These are phyloP conservation scores for Fusarium pilosicola DNA, from an alignment of 2,329 filamentous ascomycete genomes.

Conservation along the genomic window DNA sequence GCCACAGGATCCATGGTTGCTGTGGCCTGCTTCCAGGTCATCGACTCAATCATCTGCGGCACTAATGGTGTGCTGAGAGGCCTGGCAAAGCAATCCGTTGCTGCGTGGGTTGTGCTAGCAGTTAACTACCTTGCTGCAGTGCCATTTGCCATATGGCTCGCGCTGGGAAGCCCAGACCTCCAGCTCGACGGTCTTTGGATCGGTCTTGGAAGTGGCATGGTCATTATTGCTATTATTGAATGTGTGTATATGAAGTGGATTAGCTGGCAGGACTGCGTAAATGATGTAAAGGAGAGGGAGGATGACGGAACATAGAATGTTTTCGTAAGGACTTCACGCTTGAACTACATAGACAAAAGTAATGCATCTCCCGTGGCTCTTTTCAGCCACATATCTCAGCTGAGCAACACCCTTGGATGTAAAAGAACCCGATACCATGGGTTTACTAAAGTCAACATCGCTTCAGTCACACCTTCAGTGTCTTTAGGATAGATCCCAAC, in stretches of 20 bases:
- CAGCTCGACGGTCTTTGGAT: conserved; percentile 43
- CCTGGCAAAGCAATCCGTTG: conserved; percentile 32
- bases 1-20: conserved; percentile 26
- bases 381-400: neutral
- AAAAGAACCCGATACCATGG: neutral
- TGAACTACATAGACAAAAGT: neutral
- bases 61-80: conserved; percentile 35
- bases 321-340: neutral
- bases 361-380: neutral
- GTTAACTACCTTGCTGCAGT: conserved; percentile 37
- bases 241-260: conserved; percentile 40
- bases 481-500: conserved; percentile 16
- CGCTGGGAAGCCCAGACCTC: conserved; percentile 25
- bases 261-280: conserved; percentile 39
- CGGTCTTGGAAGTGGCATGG: conserved; percentile 39
- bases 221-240: conserved; percentile 37
- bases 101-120: conserved; percentile 33
- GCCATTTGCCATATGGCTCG: conserved; percentile 35
- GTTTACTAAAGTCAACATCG: neutral
- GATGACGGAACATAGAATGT: conserved; percentile 21
- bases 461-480: conserved; percentile 24
- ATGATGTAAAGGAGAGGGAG: conserved; percentile 37
- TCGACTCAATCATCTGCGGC: conserved; percentile 33
- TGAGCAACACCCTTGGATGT: neutral
- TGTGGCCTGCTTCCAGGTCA: conserved; percentile 33